Evolutionary conservation across 805 yeast genomes (phyloP), one percentile per base, ranked within the genome.

Genomic region (Ogataea haglerorum): DNA sequence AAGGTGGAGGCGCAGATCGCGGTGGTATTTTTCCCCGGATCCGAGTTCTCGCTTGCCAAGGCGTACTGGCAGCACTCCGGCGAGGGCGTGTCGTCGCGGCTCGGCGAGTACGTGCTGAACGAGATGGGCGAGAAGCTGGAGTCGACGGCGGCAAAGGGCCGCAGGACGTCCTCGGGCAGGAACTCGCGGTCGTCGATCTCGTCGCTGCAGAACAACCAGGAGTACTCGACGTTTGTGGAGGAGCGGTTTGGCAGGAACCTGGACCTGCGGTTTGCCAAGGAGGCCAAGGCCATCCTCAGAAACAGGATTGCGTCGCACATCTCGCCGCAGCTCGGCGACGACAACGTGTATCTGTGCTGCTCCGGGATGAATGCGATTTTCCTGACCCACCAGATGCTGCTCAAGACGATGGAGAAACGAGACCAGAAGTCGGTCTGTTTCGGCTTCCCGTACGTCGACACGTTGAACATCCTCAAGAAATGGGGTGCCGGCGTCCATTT

Each of bases 1-100:
- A 72, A 78, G 43, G 67, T 79, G 19, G 90, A 82, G 52, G 77
- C 89, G 10, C 75, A 76, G 29, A 76, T 91, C 40, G 83, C 90
- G 0, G 84, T 79, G 15, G 87, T 89, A n/a, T 81, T 93, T 46
- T 85, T 84, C 54, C 86, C 86, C 2, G 61, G 68, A 2, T 67
- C 69, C 3, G 79, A 73, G 43, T 79, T 70, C 47, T 61, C 76
- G 1, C 60, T 85, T 4, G 90, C 93, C 28, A 89, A 87, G 58
- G 79, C 79, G 53, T 93, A 87, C 65, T 93, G 99, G 99, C 97
- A 91, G 61, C 96, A 90, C 56, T 70, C 95, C 0, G 99, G 99
- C 19, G 97, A 91, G 62, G 96, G 96, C n/a, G 76, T 93, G 19
- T 86, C 96, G 12, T 86, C 96, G 25, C 71, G 98, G 53, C 67